phyloP scores from a whole-genome alignment of 352 stramenopile species.

The Globisporangium spiculum region DNA sequence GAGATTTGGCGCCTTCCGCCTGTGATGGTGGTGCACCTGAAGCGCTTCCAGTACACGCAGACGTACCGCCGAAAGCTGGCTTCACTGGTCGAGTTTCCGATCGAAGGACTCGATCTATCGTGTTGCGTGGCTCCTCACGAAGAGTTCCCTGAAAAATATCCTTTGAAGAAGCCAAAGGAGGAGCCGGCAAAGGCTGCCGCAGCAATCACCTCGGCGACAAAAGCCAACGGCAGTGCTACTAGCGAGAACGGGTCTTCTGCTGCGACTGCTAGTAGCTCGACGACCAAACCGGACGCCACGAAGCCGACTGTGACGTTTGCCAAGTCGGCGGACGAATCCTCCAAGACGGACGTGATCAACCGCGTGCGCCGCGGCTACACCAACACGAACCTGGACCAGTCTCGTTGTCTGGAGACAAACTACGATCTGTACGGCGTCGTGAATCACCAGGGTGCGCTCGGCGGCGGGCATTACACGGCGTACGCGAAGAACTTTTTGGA shows the following conservation, averaged over 20 bases:
- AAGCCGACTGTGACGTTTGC: conserved; percentile 18
- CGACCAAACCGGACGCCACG: conserved; percentile 5
- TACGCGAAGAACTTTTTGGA: conserved; percentile 88
- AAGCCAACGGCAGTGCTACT: neutral
- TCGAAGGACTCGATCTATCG: conserved; percentile 93
- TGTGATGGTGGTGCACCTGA: conserved; percentile 98
- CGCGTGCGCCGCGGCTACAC: conserved; percentile 80
- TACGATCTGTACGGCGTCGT: conserved; percentile 89
- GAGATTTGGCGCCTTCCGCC: conserved; percentile 96
- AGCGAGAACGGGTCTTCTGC: conserved; percentile 2
- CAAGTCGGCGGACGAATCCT: neutral
- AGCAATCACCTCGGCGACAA: neutral
- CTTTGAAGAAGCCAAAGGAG: conserved; percentile 51
- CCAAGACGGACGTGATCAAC: conserved; percentile 42
- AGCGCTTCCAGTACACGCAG: conserved; percentile 98
- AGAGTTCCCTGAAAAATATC: conserved; percentile 78
- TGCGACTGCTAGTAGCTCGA: neutral
- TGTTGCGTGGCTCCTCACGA: conserved; percentile 85
- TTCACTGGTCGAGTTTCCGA: conserved; percentile 95
- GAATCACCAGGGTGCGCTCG: conserved; percentile 86
- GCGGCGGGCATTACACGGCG: conserved; percentile 85
- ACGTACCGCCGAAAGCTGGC: conserved; percentile 86
- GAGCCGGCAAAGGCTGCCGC: neutral
- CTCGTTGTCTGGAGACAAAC: conserved; percentile 80
- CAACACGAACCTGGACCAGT: conserved; percentile 88